These are phyloP conservation scores for Simplicillium sp. DNA, from an alignment of 2,329 filamentous ascomycete genomes.

Conservation along the genomic window DNA sequence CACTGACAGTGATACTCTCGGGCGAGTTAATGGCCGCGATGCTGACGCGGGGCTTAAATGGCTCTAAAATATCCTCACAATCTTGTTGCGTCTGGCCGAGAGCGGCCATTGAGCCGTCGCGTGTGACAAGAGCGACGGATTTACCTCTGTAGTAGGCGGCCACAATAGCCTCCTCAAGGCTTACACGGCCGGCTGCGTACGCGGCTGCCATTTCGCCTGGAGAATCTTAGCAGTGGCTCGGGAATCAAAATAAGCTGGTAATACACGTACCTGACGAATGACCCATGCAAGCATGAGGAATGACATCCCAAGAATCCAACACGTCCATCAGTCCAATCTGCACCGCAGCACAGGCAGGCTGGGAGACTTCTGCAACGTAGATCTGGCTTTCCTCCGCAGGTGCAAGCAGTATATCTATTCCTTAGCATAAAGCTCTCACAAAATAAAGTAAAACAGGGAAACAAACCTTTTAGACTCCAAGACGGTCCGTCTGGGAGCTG, in stretches of 20 bases:
- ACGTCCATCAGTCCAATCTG: slow-evolving; percentile 3
- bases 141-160: slow-evolving; percentile 11
- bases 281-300: neutral
- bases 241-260: no score
- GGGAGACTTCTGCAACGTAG: neutral
- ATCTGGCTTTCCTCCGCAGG: neutral
- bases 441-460: no score
- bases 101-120: neutral
- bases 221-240: no score
- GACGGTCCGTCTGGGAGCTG: neutral
- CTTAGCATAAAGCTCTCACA: no score
- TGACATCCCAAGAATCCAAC: neutral
- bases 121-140: neutral
- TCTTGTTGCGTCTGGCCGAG: neutral
- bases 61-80: neutral
- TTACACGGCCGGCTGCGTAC: no score
- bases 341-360: slow-evolving; percentile 1
- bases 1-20: slow-evolving; percentile 16
- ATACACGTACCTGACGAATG: slow-evolving; percentile 4
- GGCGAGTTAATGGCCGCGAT: slow-evolving; percentile 15
- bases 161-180: slow-evolving; percentile 10
- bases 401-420: no score
- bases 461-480: neutral
- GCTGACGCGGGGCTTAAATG: neutral
- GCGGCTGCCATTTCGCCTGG: slow-evolving; percentile 4